Evolutionary conservation across 257 asterid genomes (phyloP).

Genomic region (Solanum chaucha): DNA sequence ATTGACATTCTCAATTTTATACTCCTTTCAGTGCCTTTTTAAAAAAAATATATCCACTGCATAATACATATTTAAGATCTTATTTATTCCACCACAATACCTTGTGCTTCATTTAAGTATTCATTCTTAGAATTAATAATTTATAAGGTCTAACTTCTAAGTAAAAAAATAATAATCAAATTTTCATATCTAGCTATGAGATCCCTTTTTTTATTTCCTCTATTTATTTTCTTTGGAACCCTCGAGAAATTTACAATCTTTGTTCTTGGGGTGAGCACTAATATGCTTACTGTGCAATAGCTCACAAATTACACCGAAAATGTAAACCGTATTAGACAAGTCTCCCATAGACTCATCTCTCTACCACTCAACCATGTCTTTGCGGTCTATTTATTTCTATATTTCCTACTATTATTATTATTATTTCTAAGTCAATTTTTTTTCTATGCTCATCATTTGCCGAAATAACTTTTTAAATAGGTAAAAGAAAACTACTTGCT

Average conservation of each 20-base stretch:
- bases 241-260: neutral
- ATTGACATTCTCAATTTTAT: neutral
- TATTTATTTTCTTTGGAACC: neutral
- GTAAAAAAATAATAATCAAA: neutral
- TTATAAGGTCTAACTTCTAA: neutral
- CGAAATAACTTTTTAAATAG: neutral
- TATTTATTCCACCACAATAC: neutral
- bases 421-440: neutral
- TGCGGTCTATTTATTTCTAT: neutral
- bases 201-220: neutral
- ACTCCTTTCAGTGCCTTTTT: neutral
- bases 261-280: neutral
- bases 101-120: neutral
- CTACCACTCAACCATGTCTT: neutral
- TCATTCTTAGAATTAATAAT: neutral
- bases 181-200: neutral
- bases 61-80: neutral
- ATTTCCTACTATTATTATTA: neutral
- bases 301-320: fast-evolving
- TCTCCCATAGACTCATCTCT: neutral
- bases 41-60: neutral
- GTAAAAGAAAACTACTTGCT: neutral
- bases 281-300: too few relatives aligned
- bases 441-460: neutral
- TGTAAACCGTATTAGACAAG: too few relatives aligned